Conservation (phyloP, 2,329 filamentous ascomycete genomes). For the Cladosporium velox region DNA sequence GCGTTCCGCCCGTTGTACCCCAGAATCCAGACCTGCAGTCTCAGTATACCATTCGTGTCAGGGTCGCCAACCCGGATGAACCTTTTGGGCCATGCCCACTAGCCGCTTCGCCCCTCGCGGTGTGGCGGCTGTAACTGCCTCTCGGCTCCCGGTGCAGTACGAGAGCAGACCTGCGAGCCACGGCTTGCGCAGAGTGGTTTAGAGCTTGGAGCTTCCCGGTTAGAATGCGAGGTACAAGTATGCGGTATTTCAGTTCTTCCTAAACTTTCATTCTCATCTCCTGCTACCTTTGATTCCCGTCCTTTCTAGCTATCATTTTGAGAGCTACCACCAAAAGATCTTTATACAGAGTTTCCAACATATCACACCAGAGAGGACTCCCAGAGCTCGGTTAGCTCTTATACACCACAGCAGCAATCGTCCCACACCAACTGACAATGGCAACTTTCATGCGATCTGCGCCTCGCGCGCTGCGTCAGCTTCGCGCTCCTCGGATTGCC, state of each 20-base stretch:
- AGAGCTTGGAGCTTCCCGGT: slow-evolving; percentile 15
- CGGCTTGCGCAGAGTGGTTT: not conserved
- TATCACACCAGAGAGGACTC: not conserved
- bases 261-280: not conserved
- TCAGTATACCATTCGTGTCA: not conserved
- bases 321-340: not conserved
- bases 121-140: slow-evolving; percentile 12
- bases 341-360: not conserved
- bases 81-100: slow-evolving; percentile 2
- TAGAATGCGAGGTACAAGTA: slow-evolving; percentile 2
- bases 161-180: slow-evolving; percentile 6
- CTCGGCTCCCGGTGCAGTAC: not conserved
- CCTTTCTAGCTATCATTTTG: not conserved
- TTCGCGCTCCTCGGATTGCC: slow-evolving; percentile 19
- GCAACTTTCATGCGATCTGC: slow-evolving; percentile 27
- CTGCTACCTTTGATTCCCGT: not conserved
- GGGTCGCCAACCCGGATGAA: slow-evolving; percentile 9
- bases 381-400: not conserved
- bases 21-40: not conserved
- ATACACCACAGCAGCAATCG: not conserved
- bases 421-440: slow-evolving; percentile 20
- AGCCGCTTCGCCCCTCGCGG: not conserved
- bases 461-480: slow-evolving; percentile 26
- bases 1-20: slow-evolving; percentile 10
- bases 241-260: slow-evolving; percentile 16